Conservation (phyloP, 2,329 filamentous ascomycete species). For the Penicillium psychrosexuale region DNA sequence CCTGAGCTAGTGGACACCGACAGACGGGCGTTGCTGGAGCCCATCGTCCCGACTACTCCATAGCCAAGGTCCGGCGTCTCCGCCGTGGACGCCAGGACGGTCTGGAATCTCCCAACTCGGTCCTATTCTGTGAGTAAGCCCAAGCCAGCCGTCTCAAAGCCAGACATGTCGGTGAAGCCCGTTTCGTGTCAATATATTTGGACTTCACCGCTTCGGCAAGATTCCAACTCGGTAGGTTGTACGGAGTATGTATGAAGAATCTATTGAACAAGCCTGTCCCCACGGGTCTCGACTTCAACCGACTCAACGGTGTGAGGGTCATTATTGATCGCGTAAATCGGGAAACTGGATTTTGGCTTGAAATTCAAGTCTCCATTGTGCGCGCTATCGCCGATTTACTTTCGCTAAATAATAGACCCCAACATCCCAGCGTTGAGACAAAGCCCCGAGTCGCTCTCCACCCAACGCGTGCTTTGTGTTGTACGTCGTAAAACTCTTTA, state of each 20-base stretch:
- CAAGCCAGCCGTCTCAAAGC: slow-evolving; percentile 4
- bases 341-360: not conserved
- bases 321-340: slow-evolving; percentile 1
- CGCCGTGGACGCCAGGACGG: slow-evolving; percentile 17
- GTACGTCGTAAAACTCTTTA: slow-evolving; percentile 4
- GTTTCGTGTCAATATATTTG: slow-evolving; percentile 5
- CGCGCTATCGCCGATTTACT: slow-evolving; percentile 21
- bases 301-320: slow-evolving; percentile 1
- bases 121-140: not conserved
- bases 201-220: slow-evolving; percentile 21
- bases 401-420: slow-evolving; percentile 23
- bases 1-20: slow-evolving; percentile 29
- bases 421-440: slow-evolving; percentile 12
- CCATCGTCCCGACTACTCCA: slow-evolving; percentile 25
- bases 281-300: slow-evolving; percentile 5
- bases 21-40: slow-evolving; percentile 20
- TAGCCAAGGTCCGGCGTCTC: slow-evolving; percentile 6
- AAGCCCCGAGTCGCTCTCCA: slow-evolving; percentile 12
- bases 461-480: slow-evolving; percentile 7
- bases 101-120: slow-evolving; percentile 18
- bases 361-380: slow-evolving; percentile 15
- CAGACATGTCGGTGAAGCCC: slow-evolving; percentile 24
- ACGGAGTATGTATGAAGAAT: not conserved
- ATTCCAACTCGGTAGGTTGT: not conserved
- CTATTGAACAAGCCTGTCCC: slow-evolving; percentile 1